Percentiles rank a stretch among this genome's conserved stretches.
Evolutionary conservation across 1,139 yeast genomes (phyloP).

Genomic region (Geotrichum klebahnii): DNA sequence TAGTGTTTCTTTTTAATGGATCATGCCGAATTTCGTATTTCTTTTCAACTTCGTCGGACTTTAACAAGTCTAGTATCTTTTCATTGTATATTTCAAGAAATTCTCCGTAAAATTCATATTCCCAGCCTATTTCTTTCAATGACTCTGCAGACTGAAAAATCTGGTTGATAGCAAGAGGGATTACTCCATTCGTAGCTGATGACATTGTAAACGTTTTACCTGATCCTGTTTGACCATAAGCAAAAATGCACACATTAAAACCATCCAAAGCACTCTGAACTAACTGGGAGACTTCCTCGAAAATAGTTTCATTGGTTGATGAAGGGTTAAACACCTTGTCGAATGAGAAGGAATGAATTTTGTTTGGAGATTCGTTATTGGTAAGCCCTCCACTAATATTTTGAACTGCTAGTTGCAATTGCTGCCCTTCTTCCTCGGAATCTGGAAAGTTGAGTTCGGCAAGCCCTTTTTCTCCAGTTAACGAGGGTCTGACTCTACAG

Average conservation of each 20-base stretch:
- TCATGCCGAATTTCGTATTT: constrained; percentile 78
- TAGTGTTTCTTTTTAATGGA: constrained; percentile 48
- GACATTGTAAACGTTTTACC: constrained; percentile 39
- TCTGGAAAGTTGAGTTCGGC: constrained; percentile 49
- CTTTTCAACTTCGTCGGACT: constrained; percentile 35
- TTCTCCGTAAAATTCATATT: constrained; percentile 62
- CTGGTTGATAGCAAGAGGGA: constrained; percentile 69
- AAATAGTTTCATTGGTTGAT: constrained; percentile 58
- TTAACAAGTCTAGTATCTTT: constrained; percentile 62
- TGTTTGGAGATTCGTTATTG: constrained; percentile 27
- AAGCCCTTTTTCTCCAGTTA: constrained; percentile 31
- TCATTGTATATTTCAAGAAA: constrained; percentile 91
- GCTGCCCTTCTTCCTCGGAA: constrained; percentile 53
- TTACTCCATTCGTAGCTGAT: constrained; percentile 69
- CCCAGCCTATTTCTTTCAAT: constrained; percentile 60
- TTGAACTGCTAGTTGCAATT: constrained; percentile 29
- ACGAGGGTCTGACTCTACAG: constrained; percentile 73
- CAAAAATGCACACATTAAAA: constrained; percentile 36
- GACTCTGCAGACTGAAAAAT: constrained; percentile 59
- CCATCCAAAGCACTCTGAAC: constrained; percentile 92
- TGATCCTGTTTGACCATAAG: constrained; percentile 38
- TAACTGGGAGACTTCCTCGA: constrained; percentile 79
- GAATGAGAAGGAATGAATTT: constrained; percentile 54
- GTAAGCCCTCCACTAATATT: constrained; percentile 7
- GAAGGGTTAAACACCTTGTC: constrained; percentile 68